Conservation (phyloP, 805 yeast genomes). For the Citeromyces nyonsensis region DNA sequence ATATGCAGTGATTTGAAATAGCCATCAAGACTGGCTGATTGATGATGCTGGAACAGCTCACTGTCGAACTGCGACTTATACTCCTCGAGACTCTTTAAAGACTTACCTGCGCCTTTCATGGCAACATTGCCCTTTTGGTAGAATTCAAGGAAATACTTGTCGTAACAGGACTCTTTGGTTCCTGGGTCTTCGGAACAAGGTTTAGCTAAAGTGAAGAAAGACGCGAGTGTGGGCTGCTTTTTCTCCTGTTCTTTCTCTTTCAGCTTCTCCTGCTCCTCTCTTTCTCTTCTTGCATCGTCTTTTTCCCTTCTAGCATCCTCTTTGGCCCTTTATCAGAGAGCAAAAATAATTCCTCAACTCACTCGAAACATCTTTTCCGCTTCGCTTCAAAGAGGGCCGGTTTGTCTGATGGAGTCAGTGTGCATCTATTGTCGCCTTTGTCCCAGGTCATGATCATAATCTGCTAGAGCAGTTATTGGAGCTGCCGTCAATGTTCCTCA, state of each 20-base stretch:
- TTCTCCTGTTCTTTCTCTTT: slow-evolving; percentile 7
- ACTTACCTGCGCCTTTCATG: slow-evolving; percentile 6
- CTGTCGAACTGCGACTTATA: not conserved
- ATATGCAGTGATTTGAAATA: not conserved
- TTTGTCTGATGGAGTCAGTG: too few species aligned
- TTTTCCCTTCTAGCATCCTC: not conserved
- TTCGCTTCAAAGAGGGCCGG: too few species aligned
- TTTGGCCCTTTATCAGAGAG: slow-evolving; percentile 6
- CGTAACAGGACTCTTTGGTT: slow-evolving; percentile 1
- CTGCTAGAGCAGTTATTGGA: too few species aligned
- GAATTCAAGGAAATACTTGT: slow-evolving; percentile 18
- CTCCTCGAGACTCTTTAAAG: not conserved
- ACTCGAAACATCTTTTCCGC: too few species aligned
- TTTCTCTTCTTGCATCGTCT: slow-evolving; percentile 2
- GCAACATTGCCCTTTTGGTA: slow-evolving; percentile 18
- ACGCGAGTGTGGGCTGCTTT: slow-evolving; percentile 8
- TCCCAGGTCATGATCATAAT: too few species aligned
- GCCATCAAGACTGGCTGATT: not conserved
- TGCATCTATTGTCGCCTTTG: too few species aligned
- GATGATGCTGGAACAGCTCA: slow-evolving; percentile 1
- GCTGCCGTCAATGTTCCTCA: too few species aligned
- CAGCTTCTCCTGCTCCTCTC: slow-evolving; percentile 6
- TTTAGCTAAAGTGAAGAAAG: slow-evolving; percentile 10
- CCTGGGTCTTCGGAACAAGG: not conserved
- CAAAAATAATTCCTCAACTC: too few species aligned